Evolutionary conservation across 148 eudicot species (phyloP).

Genomic region (Linanthus parryae): DNA sequence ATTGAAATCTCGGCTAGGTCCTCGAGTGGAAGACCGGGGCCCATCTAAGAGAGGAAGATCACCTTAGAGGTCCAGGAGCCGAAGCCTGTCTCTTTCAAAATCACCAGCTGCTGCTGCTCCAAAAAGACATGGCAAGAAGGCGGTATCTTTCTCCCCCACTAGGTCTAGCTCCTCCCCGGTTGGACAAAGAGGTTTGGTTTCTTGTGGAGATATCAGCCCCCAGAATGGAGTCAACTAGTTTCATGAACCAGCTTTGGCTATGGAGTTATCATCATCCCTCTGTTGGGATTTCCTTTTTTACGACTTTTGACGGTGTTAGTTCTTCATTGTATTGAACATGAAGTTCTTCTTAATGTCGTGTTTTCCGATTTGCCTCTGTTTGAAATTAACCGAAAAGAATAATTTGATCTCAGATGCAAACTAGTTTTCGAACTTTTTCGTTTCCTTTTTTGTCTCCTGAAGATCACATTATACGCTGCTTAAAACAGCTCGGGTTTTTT

Average conservation of each 20-base stretch:
- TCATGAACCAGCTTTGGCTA: background rate
- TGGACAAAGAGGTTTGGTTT: slow-evolving; percentile 67
- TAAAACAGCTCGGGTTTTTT: no score
- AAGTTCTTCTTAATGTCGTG: no score
- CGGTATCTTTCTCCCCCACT: slow-evolving; percentile 20
- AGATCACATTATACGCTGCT: no score
- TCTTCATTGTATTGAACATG: no score
- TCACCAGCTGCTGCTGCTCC: slow-evolving; percentile 40
- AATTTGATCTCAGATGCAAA: no score
- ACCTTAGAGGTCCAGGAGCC: slow-evolving; percentile 47
- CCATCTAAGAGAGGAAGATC: slow-evolving; percentile 38
- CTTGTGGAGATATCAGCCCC: slow-evolving; percentile 81
- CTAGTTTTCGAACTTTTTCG: no score
- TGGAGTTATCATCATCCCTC: no score
- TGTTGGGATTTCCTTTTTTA: no score
- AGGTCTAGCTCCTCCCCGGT: slow-evolving; percentile 69
- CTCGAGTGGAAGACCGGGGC: slow-evolving; percentile 29
- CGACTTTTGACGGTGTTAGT: no score
- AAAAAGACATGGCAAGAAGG: slow-evolving; percentile 22
- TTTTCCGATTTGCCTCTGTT: no score
- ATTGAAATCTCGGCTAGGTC: slow-evolving; percentile 77
- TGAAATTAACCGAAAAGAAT: no score
- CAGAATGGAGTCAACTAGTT: slow-evolving; percentile 40
- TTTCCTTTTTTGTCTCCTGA: no score
- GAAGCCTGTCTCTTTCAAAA: slow-evolving; percentile 36